A percentile compares a stretch with the other conserved stretches of the same genome.
Evolutionary conservation across 306 rosid species (phyloP).

Genomic region (Rosa chinensis): DNA sequence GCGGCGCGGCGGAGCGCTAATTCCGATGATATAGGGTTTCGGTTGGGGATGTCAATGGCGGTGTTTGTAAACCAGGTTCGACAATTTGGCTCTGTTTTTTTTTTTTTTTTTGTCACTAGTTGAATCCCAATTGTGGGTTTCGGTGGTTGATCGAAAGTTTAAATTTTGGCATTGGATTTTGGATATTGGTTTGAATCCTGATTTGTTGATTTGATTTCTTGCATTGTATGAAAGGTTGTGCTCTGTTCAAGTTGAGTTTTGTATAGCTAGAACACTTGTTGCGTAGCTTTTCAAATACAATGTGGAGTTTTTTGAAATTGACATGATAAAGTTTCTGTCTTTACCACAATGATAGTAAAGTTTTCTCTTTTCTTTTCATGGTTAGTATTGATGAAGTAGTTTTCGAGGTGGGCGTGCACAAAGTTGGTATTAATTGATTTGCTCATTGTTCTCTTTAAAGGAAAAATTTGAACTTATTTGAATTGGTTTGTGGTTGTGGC

Average conservation of each 20-base stretch:
- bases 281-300: background rate
- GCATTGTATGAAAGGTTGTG: background rate
- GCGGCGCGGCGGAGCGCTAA: conserved; percentile 38
- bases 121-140: background rate
- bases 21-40: conserved; percentile 56
- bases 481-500: background rate
- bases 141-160: background rate
- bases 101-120: background rate
- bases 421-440: background rate
- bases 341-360: background rate
- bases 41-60: conserved; percentile 86
- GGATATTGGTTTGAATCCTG: background rate
- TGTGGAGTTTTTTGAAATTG: background rate
- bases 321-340: conserved; percentile 1
- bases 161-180: background rate
- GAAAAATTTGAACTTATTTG: background rate
- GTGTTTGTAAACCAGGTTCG: conserved; percentile 78
- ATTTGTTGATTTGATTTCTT: background rate
- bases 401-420: background rate
- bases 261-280: background rate
- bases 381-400: background rate
- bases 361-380: background rate
- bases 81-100: background rate
- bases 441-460: background rate
- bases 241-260: background rate